phyloP scores from a whole-genome alignment of 1,284 basidiomycete species.

The Pterulicium gracile region DNA sequence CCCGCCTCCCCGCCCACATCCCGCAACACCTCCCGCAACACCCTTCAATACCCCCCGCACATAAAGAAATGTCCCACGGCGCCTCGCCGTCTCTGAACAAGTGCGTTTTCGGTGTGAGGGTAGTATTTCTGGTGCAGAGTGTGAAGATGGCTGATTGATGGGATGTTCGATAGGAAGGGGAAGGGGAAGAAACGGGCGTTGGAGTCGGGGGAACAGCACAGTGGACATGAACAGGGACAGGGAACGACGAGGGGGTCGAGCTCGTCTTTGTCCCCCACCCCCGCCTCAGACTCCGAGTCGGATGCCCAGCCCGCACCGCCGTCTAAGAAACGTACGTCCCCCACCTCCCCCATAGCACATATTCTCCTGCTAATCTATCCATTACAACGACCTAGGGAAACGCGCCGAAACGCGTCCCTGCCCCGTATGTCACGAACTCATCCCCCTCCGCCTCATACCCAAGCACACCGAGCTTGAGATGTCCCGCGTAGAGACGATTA shows the following conservation, averaged over 20 bases:
- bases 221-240: not conserved
- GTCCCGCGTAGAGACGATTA: constrained; percentile 55
- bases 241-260: not conserved
- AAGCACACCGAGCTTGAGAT: constrained; percentile 54
- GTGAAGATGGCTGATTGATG: too few species aligned
- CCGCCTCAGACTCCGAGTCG: too few species aligned
- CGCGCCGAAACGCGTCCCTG: constrained; percentile 63
- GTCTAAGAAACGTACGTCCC: not conserved
- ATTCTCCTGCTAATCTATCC: not conserved
- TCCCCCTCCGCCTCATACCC: constrained; percentile 56
- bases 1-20: constrained; percentile 1
- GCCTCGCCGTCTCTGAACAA: too few species aligned
- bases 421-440: constrained; percentile 59
- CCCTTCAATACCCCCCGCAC: too few species aligned
- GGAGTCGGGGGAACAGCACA: not conserved
- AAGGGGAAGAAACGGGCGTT: not conserved
- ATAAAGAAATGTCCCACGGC: too few species aligned
- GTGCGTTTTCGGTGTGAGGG: too few species aligned
- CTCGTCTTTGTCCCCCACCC: not conserved
- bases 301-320: not conserved
- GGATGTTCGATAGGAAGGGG: too few species aligned
- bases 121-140: too few species aligned
- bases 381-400: constrained; percentile 31
- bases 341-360: not conserved
- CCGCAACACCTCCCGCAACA: too few species aligned